Base-by-base conservation (phyloP, 345 rosid species). In the Corymbia maculata region DNA sequence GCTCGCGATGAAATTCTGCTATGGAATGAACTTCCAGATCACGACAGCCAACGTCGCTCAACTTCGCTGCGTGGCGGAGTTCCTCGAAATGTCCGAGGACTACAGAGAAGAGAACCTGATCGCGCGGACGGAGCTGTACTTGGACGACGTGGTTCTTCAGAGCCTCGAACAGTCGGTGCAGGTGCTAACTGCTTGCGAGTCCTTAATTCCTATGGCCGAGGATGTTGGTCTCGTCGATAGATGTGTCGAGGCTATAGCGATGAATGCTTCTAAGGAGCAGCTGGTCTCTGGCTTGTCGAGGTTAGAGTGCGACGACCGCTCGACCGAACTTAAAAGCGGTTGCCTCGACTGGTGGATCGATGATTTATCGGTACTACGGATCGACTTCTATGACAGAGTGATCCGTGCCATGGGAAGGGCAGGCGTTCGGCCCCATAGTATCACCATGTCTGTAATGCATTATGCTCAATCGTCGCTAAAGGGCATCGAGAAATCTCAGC, bases 21-120 rank as follows among this genome's bases (percentile, higher is more conserved):
- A 97, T 42, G 97, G 98, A 82, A 94, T 97, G 92, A 95, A 94
- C 93, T 95, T 97, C 52, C 98, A 96, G 94, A 97, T 96, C 95
- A 95, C 95, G 36, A 80, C 93, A 1, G 85, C 92, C 15, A 96
- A 96, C 86, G 94, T 96, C 8, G 97, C 97, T 26, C 91, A 87
- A 50, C 94, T 97, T 86, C 94, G 94, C 85, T 96, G 96, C 64
- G 95, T 93, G 50, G 97, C 98, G 8, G 96, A 92, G 59, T 95
- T 94, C 90, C 92, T 97, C 47, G 98, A 97, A 90, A 96, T 97
- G 99, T 92, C 96, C 4, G 99, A 97, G 86, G 98, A 94, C 52
- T 96, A 93, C 86, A 85, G 92, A 42, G 97, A 97, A 52, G 92
- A 96, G 51, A 97, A 97, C 89, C 95, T 97, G 28, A 90, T 95